phyloP scores from a whole-genome alignment of 805 yeast genomes.

The Starmerella gropengiesseri region DNA sequence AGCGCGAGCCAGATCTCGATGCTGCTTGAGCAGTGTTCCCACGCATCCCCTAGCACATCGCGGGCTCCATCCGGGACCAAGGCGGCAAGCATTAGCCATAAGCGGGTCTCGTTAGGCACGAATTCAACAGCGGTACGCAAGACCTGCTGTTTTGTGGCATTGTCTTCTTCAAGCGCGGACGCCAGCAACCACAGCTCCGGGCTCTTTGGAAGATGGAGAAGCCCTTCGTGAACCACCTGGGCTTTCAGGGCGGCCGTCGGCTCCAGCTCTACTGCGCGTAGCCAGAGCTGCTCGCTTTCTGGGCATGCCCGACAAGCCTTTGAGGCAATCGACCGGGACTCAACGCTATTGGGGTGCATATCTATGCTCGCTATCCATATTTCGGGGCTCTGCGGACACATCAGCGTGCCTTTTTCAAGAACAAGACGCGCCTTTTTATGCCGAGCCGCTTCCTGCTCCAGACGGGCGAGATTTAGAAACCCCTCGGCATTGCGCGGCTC shows the following conservation, averaged over 20 bases:
- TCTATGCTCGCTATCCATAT: slow-evolving; percentile 76
- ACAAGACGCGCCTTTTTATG: slow-evolving; percentile 45
- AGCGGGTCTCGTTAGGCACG: slow-evolving; percentile 2
- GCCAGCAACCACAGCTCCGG: slow-evolving; percentile 59
- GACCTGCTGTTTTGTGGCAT: slow-evolving; percentile 41
- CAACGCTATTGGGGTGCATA: slow-evolving; percentile 44
- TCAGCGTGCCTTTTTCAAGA: slow-evolving; percentile 63
- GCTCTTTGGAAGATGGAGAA: slow-evolving; percentile 51
- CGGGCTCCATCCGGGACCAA: background rate
- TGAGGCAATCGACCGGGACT: slow-evolving; percentile 40
- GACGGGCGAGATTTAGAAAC: slow-evolving; percentile 78
- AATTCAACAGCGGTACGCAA: slow-evolving; percentile 52
- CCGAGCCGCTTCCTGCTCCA: slow-evolving; percentile 58
- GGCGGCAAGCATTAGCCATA: slow-evolving; percentile 11
- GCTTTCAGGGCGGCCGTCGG: slow-evolving; percentile 42
- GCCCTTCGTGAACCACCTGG: slow-evolving; percentile 55
- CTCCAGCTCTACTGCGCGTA: slow-evolving; percentile 58
- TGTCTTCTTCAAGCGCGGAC: slow-evolving; percentile 47
- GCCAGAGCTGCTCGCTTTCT: slow-evolving; percentile 57
- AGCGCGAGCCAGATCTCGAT: slow-evolving; percentile 3
- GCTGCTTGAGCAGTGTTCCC: background rate
- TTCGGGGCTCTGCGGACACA: slow-evolving; percentile 54
- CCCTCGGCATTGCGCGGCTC: slow-evolving; percentile 65
- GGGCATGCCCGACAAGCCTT: slow-evolving; percentile 53
- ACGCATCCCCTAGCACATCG: background rate